phyloP scores from a whole-genome alignment of 495 filamentous ascomycete genomes.

The Aspergillus bridgeri region DNA sequence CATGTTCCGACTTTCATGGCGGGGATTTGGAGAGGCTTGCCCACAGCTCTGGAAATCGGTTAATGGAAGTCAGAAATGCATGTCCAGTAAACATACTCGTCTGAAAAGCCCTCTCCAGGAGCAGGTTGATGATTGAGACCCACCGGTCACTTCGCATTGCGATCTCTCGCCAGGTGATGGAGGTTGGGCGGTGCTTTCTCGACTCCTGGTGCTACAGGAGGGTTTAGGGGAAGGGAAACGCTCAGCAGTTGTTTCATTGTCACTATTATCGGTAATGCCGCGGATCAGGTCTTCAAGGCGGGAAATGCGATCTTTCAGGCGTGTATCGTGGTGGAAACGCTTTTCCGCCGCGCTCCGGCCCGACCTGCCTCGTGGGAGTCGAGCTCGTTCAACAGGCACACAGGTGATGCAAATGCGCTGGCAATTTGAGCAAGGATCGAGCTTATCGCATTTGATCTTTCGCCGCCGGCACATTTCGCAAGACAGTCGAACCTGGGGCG shows the following conservation, averaged over 20 bases:
- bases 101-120: background rate
- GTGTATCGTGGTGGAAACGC: background rate
- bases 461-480: conserved; percentile 35
- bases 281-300: conserved; percentile 30
- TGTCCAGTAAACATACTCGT: background rate
- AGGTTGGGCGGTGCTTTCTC: background rate
- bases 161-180: background rate
- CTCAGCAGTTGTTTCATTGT: background rate
- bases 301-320: conserved; percentile 13
- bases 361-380: conserved; percentile 41
- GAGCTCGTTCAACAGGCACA: conserved; percentile 36
- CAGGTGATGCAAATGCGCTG: conserved; percentile 58
- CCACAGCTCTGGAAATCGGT: background rate
- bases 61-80: background rate
- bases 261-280: conserved; percentile 7
- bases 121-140: background rate
- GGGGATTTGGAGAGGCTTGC: background rate
- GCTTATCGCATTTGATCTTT: conserved; percentile 74
- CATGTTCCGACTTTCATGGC: background rate
- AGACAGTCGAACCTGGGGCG: conserved; percentile 29
- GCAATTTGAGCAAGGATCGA: conserved; percentile 67
- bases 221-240: background rate
- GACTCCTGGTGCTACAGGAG: background rate
- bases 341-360: conserved; percentile 26
- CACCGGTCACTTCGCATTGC: background rate